These are phyloP conservation scores for Trametes coccinea DNA, from an alignment of 768 basidiomycete species.

Conservation along the genomic window DNA sequence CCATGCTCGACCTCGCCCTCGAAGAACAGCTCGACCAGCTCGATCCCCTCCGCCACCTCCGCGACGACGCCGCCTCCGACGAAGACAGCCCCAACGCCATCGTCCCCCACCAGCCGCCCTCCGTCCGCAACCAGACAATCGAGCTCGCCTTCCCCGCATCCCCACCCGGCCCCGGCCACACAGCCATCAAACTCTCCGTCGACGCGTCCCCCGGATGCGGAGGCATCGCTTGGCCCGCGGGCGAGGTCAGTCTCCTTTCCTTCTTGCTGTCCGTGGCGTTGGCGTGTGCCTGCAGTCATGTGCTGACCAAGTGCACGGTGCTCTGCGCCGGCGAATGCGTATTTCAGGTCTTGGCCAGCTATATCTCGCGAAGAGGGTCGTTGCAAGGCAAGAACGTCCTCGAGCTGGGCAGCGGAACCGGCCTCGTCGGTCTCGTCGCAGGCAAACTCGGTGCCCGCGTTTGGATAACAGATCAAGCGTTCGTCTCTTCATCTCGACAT, in stretches of 20 bases:
- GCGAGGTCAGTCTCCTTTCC: constrained; percentile 58
- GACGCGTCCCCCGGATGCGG: constrained; percentile 90
- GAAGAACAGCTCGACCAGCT: constrained; percentile 57
- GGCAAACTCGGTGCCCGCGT: constrained; percentile 64
- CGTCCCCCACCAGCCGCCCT: constrained; percentile 56
- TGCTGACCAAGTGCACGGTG: not conserved
- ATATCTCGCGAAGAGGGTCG: constrained; percentile 62
- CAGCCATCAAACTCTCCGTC: constrained; percentile 56
- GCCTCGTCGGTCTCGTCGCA: constrained; percentile 86
- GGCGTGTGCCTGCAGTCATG: not conserved
- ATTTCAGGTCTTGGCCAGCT: constrained; percentile 73
- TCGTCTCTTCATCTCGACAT: constrained; percentile 38
- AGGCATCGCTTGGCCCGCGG: constrained; percentile 91
- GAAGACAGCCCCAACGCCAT: constrained; percentile 34
- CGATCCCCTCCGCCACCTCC: constrained; percentile 64
- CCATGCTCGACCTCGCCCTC: constrained; percentile 41
- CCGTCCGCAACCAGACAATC: constrained; percentile 49
- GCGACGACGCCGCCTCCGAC: constrained; percentile 39
- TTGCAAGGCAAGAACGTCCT: constrained; percentile 61
- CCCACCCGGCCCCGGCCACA: constrained; percentile 16
- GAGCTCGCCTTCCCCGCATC: constrained; percentile 48
- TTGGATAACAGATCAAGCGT: constrained; percentile 92
- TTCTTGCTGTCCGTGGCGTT: constrained; percentile 1
- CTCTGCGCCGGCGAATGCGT: not conserved
- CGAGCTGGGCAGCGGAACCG: constrained; percentile 91